Evolutionary conservation across 2,329 filamentous ascomycete species (phyloP).

Genomic region (Fusarium lyarnte): DNA sequence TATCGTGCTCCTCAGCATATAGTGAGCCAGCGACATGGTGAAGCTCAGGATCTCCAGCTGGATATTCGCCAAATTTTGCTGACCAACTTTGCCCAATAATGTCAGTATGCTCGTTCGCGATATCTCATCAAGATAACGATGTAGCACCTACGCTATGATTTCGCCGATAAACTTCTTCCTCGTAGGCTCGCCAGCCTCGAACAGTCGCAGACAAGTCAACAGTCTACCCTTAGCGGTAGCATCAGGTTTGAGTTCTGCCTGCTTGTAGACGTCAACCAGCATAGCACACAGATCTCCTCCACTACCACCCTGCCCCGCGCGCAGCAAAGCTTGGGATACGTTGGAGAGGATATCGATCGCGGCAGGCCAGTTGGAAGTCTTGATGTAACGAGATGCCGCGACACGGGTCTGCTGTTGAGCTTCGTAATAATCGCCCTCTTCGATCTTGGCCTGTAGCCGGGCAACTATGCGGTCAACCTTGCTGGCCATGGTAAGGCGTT

Average conservation of each 20-base stretch:
- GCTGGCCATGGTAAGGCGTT: constrained; percentile 48
- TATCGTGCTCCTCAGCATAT: constrained; percentile 92
- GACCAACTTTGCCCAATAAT: constrained; percentile 70
- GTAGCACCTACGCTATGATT: constrained; percentile 72
- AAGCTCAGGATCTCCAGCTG: constrained; percentile 91
- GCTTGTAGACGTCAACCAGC: constrained; percentile 89
- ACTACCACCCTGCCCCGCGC: constrained; percentile 92
- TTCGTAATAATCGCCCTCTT: constrained; percentile 95
- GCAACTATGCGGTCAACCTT: constrained; percentile 63
- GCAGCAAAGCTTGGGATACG: constrained; percentile 85
- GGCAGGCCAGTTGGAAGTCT: constrained; percentile 82
- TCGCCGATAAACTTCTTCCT: constrained; percentile 92
- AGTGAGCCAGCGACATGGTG: constrained; percentile 90
- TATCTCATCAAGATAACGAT: not conserved
- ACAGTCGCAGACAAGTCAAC: constrained; percentile 81
- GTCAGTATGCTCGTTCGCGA: constrained; percentile 2
- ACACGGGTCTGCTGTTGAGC: constrained; percentile 98
- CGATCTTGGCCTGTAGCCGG: constrained; percentile 84
- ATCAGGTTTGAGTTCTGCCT: constrained; percentile 82
- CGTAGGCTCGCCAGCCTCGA: constrained; percentile 84
- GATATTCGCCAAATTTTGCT: constrained; percentile 83
- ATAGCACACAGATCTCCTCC: constrained; percentile 90
- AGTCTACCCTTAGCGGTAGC: constrained; percentile 78
- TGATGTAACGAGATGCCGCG: constrained; percentile 92
- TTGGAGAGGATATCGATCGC: constrained; percentile 88